Evolutionary conservation across 257 asterid species (phyloP).

Genomic region (Thymus mandschuricus): DNA sequence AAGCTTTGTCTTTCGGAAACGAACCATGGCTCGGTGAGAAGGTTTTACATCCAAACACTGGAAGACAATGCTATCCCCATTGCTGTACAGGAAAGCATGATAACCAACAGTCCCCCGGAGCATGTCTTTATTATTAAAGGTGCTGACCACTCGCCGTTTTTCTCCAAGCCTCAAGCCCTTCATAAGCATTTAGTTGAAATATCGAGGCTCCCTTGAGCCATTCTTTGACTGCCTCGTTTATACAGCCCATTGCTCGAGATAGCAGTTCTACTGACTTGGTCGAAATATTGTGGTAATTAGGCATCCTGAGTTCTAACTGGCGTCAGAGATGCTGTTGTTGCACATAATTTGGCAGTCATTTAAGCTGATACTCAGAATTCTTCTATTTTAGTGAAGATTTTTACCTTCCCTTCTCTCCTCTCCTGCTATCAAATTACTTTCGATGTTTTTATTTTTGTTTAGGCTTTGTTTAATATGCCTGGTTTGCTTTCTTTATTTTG

Average conservation of each 20-base stretch:
- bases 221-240: background rate
- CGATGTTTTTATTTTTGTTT: background rate
- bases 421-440: constrained; percentile 7
- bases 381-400: constrained; percentile 5
- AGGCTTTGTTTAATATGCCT: background rate
- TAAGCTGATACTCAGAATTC: background rate
- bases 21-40: constrained; percentile 79
- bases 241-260: background rate
- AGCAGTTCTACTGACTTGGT: background rate
- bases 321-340: constrained; percentile 36
- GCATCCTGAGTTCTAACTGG: constrained; percentile 35
- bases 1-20: constrained; percentile 77
- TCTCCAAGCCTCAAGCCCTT: constrained; percentile 96
- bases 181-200: constrained; percentile 81
- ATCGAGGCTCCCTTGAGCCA: constrained; percentile 56
- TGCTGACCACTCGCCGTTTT: constrained; percentile 95
- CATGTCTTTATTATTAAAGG: constrained; percentile 77
- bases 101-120: constrained; percentile 70
- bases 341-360: constrained; percentile 23
- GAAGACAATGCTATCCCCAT: constrained; percentile 92
- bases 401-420: background rate
- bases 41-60: constrained; percentile 72
- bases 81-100: constrained; percentile 72
- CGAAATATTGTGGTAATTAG: constrained; percentile 17
- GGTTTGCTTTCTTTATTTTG: background rate